phyloP scores from a whole-genome alignment of 2,329 filamentous ascomycete genomes.

The Tolypocladium amazonense region DNA sequence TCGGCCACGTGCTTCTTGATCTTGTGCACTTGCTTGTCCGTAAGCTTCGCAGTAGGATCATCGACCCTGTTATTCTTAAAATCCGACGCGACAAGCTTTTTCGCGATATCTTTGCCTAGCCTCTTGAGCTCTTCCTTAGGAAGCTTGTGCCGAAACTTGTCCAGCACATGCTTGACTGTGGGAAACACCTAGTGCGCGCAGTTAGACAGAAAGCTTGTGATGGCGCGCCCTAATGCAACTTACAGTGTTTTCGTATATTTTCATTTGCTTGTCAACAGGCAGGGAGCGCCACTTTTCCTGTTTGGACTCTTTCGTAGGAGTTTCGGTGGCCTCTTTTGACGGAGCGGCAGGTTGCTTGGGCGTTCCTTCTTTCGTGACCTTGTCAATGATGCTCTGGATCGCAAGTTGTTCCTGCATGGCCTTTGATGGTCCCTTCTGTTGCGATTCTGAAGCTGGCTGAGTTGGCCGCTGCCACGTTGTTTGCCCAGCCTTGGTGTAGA shows the following conservation, averaged over 20 bases:
- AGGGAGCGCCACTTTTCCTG: constrained; percentile 62
- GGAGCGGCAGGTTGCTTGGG: constrained; percentile 45
- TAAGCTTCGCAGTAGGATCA: constrained; percentile 61
- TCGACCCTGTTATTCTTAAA: constrained; percentile 82
- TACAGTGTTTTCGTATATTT: constrained; percentile 89
- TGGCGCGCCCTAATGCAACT: constrained; percentile 17
- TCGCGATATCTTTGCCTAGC: constrained; percentile 58
- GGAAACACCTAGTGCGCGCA: constrained; percentile 58
- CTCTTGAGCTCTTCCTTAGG: constrained; percentile 66
- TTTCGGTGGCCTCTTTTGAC: constrained; percentile 52
- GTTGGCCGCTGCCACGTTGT: constrained; percentile 78
- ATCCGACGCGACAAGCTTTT: constrained; percentile 84
- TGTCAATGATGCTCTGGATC: constrained; percentile 77
- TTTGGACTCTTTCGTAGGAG: constrained; percentile 46
- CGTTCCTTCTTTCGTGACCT: constrained; percentile 58
- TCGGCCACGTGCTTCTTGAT: constrained; percentile 76
- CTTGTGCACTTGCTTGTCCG: constrained; percentile 67
- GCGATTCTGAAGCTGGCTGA: constrained; percentile 52
- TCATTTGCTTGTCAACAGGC: constrained; percentile 80
- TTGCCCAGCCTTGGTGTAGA: constrained; percentile 67
- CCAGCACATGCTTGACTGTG: constrained; percentile 73
- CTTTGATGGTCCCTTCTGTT: constrained; percentile 55
- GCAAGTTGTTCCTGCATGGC: constrained; percentile 55
- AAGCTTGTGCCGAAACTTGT: constrained; percentile 79
- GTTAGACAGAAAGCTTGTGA: neutral